Conservation (phyloP, 2,329 filamentous ascomycete genomes). For the Ophiostoma sp. region DNA sequence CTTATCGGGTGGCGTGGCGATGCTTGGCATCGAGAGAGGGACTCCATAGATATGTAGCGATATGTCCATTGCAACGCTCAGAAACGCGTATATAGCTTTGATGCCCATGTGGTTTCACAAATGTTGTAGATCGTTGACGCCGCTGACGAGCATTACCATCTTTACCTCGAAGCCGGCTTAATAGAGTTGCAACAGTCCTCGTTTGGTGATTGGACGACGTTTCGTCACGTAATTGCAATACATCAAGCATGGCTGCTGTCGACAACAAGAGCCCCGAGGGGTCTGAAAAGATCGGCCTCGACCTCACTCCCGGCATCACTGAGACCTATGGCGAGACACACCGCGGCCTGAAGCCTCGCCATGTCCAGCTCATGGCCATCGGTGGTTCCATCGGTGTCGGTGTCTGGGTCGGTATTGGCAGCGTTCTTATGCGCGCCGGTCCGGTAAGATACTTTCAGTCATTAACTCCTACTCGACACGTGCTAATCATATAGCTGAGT, state of each 20-base stretch:
- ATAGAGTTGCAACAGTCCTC: neutral
- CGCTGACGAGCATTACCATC: neutral
- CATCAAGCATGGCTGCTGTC: constrained; percentile 7
- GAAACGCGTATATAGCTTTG: constrained; percentile 5
- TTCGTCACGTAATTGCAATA: neutral
- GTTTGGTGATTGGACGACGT: neutral
- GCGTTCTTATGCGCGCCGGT: constrained; percentile 37
- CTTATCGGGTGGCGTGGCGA: constrained; percentile 4
- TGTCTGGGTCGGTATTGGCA: constrained; percentile 58
- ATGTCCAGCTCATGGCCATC: constrained; percentile 55
- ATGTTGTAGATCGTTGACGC: neutral
- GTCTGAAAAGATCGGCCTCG: constrained; percentile 10
- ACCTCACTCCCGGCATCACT: constrained; percentile 27
- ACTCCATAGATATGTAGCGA: constrained; percentile 1
- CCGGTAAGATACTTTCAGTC: constrained; percentile 16
- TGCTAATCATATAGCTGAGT: constrained; percentile 10
- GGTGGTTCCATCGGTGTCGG: constrained; percentile 55
- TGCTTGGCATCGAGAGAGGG: neutral
- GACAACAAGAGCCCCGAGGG: constrained; percentile 9
- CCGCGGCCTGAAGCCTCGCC: constrained; percentile 48
- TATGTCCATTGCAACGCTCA: neutral
- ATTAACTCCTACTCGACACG: too few relatives aligned
- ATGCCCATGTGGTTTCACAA: neutral
- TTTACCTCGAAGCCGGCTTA: too few relatives aligned
- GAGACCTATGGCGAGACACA: constrained; percentile 38